Base-by-base conservation (phyloP, 2,329 filamentous ascomycete species). In the Blastomyces percursus region DNA sequence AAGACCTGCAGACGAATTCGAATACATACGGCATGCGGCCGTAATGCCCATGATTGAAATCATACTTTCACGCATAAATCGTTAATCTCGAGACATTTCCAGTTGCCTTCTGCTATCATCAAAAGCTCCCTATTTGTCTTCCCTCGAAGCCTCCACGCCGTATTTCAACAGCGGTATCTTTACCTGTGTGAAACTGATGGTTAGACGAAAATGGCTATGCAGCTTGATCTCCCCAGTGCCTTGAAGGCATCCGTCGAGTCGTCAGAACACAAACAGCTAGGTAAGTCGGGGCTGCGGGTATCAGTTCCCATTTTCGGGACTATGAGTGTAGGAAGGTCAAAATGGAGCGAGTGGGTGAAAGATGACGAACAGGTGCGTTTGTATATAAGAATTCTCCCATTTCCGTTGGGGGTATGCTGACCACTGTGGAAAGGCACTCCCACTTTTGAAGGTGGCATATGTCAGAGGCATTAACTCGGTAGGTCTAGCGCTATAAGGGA, bases 241-340 rank as follows among this genome's bases (percentile, higher is more conserved):
- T 32, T 63, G 14, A n/a, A 44, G 27, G 35, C 35, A 11, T 60
- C 61, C 11, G 11, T 63, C 35, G 57, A 63, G 44, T 12, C 27
- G 11, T 60, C 61, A 35, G 60, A 60, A 40, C 60, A 60, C 32
- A 54, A 7, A 27, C 59, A 59, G 32, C 63, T 70, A 12, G 66
- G 66, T 38, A 67, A 64, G 40, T 67, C 64, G 30, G 69, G 69
- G 7, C 66, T 71, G 12, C 68, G 66, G 48, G 63, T 70, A 24
- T 70, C 68, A 32, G 66, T 66, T 61, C 65, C 68, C 35, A 67
- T 70, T 50, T 67, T 70, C 38, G 69, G 67, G 19, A 63, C 66
- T 16, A 64, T 66, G 61, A 65, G 64, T 44, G 21, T 64, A 65
- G 61, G 64, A 48, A 27, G 61, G 16, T 51, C 66, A 50, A 51